A percentile compares a stretch with the other conserved stretches of the same genome.
Evolutionary conservation across 495 filamentous ascomycete genomes (phyloP).

Genomic region (Penicillium steckii): DNA sequence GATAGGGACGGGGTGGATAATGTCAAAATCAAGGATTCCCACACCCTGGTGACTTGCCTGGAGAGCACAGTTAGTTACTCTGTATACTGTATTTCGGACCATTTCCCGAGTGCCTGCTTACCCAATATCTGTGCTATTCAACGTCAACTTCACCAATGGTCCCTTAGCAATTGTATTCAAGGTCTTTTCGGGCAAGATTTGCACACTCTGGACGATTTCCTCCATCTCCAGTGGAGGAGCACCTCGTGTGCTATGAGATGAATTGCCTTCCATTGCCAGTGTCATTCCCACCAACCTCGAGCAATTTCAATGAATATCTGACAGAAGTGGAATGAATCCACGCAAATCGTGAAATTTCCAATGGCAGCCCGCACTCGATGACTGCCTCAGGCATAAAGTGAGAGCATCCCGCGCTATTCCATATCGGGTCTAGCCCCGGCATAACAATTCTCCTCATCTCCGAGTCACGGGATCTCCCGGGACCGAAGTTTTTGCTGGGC

Average conservation of each 20-base stretch:
- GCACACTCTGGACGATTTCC: constrained; percentile 34
- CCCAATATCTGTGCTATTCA: constrained; percentile 35
- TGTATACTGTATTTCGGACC: background rate
- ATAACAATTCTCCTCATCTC: constrained; percentile 20
- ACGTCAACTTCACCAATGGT: constrained; percentile 36
- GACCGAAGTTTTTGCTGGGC: constrained; percentile 47
- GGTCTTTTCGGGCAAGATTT: constrained; percentile 38
- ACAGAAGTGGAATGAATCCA: constrained; percentile 2
- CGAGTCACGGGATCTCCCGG: constrained; percentile 44
- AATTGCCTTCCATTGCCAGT: constrained; percentile 26
- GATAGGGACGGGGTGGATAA: constrained; percentile 39
- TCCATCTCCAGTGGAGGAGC: constrained; percentile 31
- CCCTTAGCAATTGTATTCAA: constrained; percentile 41
- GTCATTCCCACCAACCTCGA: constrained; percentile 17
- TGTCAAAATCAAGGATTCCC: constrained; percentile 37
- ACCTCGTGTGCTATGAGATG: constrained; percentile 7
- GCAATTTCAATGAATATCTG: constrained; percentile 3
- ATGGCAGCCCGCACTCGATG: constrained; percentile 20
- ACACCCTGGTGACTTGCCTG: constrained; percentile 40
- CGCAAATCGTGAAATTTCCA: constrained; percentile 18
- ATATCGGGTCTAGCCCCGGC: constrained; percentile 29
- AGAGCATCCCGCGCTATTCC: constrained; percentile 9
- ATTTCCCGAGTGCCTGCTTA: constrained; percentile 19
- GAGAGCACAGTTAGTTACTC: background rate
- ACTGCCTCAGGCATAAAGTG: constrained; percentile 24